These are phyloP conservation scores for Pseudocercospora fuligena DNA, from an alignment of 2,329 filamentous ascomycete species.

Conservation along the genomic window DNA sequence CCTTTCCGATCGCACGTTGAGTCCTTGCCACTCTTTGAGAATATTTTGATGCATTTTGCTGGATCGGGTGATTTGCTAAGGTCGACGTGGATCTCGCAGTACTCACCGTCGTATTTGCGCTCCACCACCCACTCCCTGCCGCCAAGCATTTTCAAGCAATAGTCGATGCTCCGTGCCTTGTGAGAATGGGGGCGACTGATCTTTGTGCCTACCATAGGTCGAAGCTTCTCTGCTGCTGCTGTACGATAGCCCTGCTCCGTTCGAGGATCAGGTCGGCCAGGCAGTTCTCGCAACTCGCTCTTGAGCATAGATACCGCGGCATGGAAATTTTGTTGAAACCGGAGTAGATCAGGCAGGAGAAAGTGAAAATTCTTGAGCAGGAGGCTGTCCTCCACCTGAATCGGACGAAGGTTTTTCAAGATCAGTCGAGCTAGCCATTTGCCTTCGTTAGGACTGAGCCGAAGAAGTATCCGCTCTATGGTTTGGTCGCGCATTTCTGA, in stretches of 20 bases:
- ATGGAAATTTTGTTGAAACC: slow-evolving; percentile 70
- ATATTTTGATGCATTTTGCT: slow-evolving; percentile 70
- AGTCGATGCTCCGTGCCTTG: slow-evolving; percentile 64
- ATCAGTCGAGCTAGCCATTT: slow-evolving; percentile 88
- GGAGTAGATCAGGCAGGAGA: slow-evolving; percentile 70
- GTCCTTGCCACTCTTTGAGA: slow-evolving; percentile 91
- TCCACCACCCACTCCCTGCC: slow-evolving; percentile 72
- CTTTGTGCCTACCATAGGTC: slow-evolving; percentile 50
- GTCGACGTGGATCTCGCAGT: slow-evolving; percentile 86
- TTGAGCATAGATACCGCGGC: slow-evolving; percentile 63
- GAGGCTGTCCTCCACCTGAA: slow-evolving; percentile 63
- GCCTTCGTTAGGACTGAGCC: slow-evolving; percentile 69
- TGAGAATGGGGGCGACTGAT: slow-evolving; percentile 51
- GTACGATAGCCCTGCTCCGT: slow-evolving; percentile 40
- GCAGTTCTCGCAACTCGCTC: slow-evolving; percentile 45
- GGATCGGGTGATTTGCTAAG: slow-evolving; percentile 53
- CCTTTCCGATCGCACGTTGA: slow-evolving; percentile 72
- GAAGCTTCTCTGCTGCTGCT: slow-evolving; percentile 37
- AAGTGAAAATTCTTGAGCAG: slow-evolving; percentile 69
- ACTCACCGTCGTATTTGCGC: slow-evolving; percentile 82
- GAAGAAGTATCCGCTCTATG: slow-evolving; percentile 63
- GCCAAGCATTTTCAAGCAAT: slow-evolving; percentile 70
- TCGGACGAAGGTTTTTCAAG: slow-evolving; percentile 74
- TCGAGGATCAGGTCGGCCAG: slow-evolving; percentile 41
- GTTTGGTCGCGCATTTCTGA: slow-evolving; percentile 47